A percentile compares a stretch with the other conserved stretches of the same genome.
Evolutionary conservation across 2,329 filamentous ascomycete species (phyloP).

Genomic region (Colletotrichum neosansevieriae): DNA sequence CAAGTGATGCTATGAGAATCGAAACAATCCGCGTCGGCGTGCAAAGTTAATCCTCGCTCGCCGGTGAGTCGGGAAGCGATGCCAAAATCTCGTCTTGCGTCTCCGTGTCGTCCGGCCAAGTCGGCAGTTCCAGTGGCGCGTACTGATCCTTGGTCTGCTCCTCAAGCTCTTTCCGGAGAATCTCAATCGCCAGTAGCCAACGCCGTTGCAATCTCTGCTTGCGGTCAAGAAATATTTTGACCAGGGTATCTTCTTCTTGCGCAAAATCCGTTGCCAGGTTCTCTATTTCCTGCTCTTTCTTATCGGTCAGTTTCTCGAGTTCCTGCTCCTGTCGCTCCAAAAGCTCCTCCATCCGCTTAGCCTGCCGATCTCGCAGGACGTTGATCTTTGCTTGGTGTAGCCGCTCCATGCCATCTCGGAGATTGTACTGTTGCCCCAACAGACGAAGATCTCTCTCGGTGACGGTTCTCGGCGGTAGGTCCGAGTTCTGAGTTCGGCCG

Average conservation of each 20-base stretch:
- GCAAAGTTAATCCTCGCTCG: slow-evolving; percentile 28
- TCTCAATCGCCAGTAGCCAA: slow-evolving; percentile 66
- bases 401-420: slow-evolving; percentile 70
- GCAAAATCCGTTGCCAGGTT: slow-evolving; percentile 60
- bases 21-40: neutral
- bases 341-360: slow-evolving; percentile 71
- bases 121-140: slow-evolving; percentile 52
- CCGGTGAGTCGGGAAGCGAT: slow-evolving; percentile 24
- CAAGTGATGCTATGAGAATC: slow-evolving; percentile 21
- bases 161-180: slow-evolving; percentile 66
- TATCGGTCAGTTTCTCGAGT: slow-evolving; percentile 58
- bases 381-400: slow-evolving; percentile 72
- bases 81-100: slow-evolving; percentile 34
- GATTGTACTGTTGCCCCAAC: slow-evolving; percentile 70
- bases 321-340: slow-evolving; percentile 67
- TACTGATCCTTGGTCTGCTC: slow-evolving; percentile 57
- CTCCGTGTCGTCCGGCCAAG: slow-evolving; percentile 55
- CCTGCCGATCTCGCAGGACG: slow-evolving; percentile 73
- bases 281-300: slow-evolving; percentile 62
- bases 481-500: slow-evolving; percentile 53
- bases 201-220: slow-evolving; percentile 58
- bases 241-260: slow-evolving; percentile 63
- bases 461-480: slow-evolving; percentile 64
- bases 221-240: slow-evolving; percentile 58
- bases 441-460: slow-evolving; percentile 71